Base-by-base conservation (phyloP, 495 filamentous ascomycete species). In the Coniosporium apollinis region DNA sequence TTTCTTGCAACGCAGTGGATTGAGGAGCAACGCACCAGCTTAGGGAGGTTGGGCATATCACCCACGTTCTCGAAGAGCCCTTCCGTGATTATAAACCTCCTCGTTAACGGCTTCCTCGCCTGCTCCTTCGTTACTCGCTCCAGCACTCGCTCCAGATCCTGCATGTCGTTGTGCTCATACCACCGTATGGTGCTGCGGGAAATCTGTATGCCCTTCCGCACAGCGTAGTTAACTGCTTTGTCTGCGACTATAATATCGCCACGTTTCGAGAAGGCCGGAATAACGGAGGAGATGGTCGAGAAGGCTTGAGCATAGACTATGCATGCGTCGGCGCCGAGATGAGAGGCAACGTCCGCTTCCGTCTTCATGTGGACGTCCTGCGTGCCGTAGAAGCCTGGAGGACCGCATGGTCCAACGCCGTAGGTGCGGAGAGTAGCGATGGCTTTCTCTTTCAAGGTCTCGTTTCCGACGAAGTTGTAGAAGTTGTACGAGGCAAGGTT, bases 171-270 rank as follows among this genome's bases (percentile, higher is more conserved):
- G 50, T 99, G 89, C 45, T 92, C 79, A 57, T 85, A 96, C 82
- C 86, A 99, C 30, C 72, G 66, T 33, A 96, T 79, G 13, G 70
- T 83, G 59, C 83, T 91, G 34, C 89, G 69, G 3, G 80, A 89
- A 33, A 93, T 82, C 62, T 99, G 82, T 5, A 99, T 66, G 28
- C 91, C 89, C 58, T 86, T 89, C 32, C 87, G 76, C 45, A 94
- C 85, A 5, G 91, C 78, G 61, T 79, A 96, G 55, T 87, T 94
- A 45, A 87, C 79, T 14, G 85, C 82, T 45, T 76, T 79, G 58
- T 99, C 89, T n/a, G 89, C 89, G 26, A 99, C 83, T 43, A 99
- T 96, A 47, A 99, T 81, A 56, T 99, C 89, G 3, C 91, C 91
- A 44, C 89, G 67, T 66, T 99, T 99, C 43, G 78, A 85, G 50